Evolutionary conservation across 805 yeast species (phyloP).

Genomic region (Spathaspora sp.): DNA sequence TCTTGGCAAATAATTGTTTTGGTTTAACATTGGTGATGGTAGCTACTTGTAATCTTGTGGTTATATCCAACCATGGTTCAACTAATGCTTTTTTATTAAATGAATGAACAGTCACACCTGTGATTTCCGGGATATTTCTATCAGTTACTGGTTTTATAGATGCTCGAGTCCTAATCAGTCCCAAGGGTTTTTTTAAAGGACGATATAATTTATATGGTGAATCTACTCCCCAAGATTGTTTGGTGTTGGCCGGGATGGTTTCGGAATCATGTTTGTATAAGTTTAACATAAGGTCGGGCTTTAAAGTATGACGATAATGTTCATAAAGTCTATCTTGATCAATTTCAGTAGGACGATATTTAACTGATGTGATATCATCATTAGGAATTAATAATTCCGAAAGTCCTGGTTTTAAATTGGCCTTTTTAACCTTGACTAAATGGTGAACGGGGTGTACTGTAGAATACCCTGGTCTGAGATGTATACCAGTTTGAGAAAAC

Average conservation of each 20-base stretch:
- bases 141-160: conserved; percentile 66
- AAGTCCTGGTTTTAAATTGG: conserved; percentile 70
- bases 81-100: conserved; percentile 71
- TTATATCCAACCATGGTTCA: conserved; percentile 67
- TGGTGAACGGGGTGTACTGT: conserved; percentile 92
- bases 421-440: conserved; percentile 69
- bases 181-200: conserved; percentile 70
- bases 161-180: conserved; percentile 70
- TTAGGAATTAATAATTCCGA: conserved; percentile 63
- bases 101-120: conserved; percentile 68
- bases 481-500: conserved; percentile 44
- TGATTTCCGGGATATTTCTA: conserved; percentile 68
- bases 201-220: conserved; percentile 90
- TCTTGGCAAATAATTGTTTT: conserved; percentile 62
- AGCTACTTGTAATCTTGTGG: conserved; percentile 76
- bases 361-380: conserved; percentile 76
- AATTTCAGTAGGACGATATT: conserved; percentile 70
- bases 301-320: conserved; percentile 70
- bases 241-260: conserved; percentile 59
- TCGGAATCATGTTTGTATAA: conserved; percentile 66
- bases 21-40: conserved; percentile 95
- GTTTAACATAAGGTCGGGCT: conserved; percentile 74
- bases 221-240: conserved; percentile 79
- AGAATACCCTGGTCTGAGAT: conserved; percentile 48
- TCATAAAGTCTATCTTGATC: conserved; percentile 76